Conservation (phyloP, 768 basidiomycete genomes). For the Mycena kentingensis region DNA sequence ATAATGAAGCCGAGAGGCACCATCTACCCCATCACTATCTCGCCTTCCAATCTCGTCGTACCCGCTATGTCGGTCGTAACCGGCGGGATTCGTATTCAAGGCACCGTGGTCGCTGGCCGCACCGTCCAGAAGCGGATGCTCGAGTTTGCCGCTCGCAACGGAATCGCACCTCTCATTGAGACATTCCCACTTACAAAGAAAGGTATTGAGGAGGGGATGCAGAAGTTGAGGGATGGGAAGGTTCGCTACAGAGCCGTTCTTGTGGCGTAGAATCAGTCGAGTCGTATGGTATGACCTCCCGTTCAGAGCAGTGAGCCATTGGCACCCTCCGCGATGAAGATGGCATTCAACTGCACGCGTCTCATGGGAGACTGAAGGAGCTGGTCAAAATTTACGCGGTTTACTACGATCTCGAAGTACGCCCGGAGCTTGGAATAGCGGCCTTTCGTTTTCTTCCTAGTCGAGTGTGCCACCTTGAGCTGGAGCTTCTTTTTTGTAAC, state of each 20-base stretch:
- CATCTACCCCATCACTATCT: slow-evolving; percentile 12
- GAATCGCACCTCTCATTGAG: slow-evolving; percentile 32
- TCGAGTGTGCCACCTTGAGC: too few relatives aligned
- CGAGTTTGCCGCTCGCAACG: slow-evolving; percentile 34
- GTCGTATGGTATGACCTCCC: too few relatives aligned
- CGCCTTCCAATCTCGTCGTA: background rate
- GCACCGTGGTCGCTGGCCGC: slow-evolving; percentile 19
- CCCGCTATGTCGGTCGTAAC: slow-evolving; percentile 8
- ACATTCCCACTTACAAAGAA: slow-evolving; percentile 33
- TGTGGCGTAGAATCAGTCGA: background rate
- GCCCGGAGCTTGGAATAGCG: too few relatives aligned
- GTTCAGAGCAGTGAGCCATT: too few relatives aligned
- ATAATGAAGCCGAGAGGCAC: slow-evolving; percentile 15
- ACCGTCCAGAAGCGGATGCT: slow-evolving; percentile 30
- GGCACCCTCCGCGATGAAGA: too few relatives aligned
- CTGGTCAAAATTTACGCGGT: too few relatives aligned
- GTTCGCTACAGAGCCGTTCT: slow-evolving; percentile 5
- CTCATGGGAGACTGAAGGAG: too few relatives aligned
- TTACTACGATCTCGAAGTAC: too few relatives aligned
- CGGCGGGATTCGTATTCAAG: slow-evolving; percentile 11
- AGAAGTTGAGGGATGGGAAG: background rate
- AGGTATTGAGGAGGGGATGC: slow-evolving; percentile 23
- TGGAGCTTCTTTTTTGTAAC: too few relatives aligned
- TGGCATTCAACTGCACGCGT: too few relatives aligned
- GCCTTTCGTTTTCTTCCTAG: too few relatives aligned